Conservation (phyloP, 768 basidiomycete genomes). For the Exsudoporus frostii region DNA sequence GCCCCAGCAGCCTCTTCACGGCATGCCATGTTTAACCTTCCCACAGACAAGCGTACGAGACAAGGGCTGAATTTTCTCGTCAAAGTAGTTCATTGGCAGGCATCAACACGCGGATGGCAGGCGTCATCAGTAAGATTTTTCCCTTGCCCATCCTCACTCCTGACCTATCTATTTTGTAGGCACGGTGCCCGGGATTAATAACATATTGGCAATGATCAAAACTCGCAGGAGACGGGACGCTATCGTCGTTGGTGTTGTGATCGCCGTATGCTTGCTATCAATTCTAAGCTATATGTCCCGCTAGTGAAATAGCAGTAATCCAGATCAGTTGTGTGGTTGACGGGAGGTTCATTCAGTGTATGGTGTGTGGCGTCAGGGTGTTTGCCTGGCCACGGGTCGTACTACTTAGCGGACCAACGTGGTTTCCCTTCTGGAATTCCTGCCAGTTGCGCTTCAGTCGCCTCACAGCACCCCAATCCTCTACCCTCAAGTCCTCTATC, state of each 20-base stretch:
- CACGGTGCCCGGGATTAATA: conserved; percentile 93
- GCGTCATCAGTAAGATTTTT: conserved; percentile 66
- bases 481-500: conserved; percentile 34
- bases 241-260: conserved; percentile 83
- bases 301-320: conserved; percentile 17
- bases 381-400: not conserved
- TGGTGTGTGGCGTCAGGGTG: not conserved
- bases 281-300: conserved; percentile 49
- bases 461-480: conserved; percentile 61
- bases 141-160: not conserved
- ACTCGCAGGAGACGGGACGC: conserved; percentile 86
- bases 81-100: conserved; percentile 73
- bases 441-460: conserved; percentile 72
- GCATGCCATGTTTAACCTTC: not conserved
- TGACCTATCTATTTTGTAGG: conserved; percentile 39
- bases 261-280: conserved; percentile 76
- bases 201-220: conserved; percentile 88
- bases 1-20: conserved; percentile 24
- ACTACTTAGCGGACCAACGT: conserved; percentile 25
- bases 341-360: not conserved
- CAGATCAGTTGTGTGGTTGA: not conserved
- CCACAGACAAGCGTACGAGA: conserved; percentile 92
- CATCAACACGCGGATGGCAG: conserved; percentile 81
- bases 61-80: conserved; percentile 84
- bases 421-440: conserved; percentile 51